Conservation (phyloP, 352 stramenopile species). For the Phytophthora syringae region DNA sequence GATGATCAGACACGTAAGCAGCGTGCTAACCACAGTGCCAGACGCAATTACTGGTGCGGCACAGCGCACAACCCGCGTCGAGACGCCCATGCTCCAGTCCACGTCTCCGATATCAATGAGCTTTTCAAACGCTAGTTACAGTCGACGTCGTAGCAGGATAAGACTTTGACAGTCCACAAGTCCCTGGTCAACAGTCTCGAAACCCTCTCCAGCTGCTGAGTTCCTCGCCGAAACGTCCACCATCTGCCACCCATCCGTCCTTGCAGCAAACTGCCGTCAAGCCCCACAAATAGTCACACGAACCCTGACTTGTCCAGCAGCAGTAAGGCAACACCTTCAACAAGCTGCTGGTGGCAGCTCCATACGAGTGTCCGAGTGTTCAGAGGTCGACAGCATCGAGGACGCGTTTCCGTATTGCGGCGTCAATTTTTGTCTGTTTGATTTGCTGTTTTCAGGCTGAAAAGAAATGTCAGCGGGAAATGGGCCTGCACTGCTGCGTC, state of each 20-base stretch:
- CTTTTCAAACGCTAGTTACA: constrained; percentile 1
- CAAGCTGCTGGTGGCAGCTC: too few relatives aligned
- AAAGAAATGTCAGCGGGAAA: too few relatives aligned
- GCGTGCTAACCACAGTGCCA: constrained; percentile 45
- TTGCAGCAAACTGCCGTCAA: background rate
- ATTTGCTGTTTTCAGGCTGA: too few relatives aligned
- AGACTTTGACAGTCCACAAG: constrained; percentile 15
- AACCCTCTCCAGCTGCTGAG: constrained; percentile 11
- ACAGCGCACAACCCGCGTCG: constrained; percentile 3
- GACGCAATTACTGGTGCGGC: constrained; percentile 47
- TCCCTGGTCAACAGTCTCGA: background rate
- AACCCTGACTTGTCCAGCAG: too few relatives aligned
- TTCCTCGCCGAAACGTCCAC: constrained; percentile 13
- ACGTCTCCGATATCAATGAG: background rate
- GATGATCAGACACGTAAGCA: constrained; percentile 59
- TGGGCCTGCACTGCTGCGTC: too few relatives aligned
- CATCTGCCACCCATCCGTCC: background rate
- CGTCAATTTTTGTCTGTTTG: too few relatives aligned
- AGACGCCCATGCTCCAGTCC: constrained; percentile 7
- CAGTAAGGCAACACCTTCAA: too few relatives aligned
- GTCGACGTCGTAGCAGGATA: constrained; percentile 13
- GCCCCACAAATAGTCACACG: constrained; percentile 6
- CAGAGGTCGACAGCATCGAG: too few relatives aligned
- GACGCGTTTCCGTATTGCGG: too few relatives aligned
- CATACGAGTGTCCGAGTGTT: too few relatives aligned